A percentile compares a stretch with the other conserved stretches of the same genome.
phyloP scores from a whole-genome alignment of 163 green algal genomes.

The Chlorella variabilis region DNA sequence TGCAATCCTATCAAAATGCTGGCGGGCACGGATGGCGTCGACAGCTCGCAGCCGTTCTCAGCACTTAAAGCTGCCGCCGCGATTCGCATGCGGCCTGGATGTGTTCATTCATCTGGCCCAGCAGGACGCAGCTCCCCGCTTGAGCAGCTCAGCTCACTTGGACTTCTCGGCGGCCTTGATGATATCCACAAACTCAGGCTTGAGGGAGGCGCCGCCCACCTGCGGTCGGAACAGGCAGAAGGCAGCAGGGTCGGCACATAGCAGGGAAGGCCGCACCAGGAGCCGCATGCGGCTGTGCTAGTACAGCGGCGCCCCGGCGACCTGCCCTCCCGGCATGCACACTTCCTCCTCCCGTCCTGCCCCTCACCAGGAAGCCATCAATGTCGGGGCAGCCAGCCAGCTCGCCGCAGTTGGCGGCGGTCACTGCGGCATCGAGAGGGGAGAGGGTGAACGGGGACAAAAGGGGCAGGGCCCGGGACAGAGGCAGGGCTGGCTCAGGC shows the following conservation, averaged over 20 bases:
- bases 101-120: no score
- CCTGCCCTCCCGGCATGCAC: background rate
- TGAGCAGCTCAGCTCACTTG: conserved; percentile 15
- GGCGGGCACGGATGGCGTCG: no score
- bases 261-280: no score
- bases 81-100: no score
- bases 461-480: no score
- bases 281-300: no score
- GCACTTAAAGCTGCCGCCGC: no score
- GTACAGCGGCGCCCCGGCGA: conserved; percentile 51
- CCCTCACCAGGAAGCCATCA: conserved; percentile 98
- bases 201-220: conserved; percentile 53
- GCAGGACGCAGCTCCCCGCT: no score
- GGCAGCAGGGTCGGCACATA: no score
- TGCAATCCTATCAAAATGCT: no score
- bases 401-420: conserved; percentile 93
- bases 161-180: conserved; percentile 44
- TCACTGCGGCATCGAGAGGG: conserved; percentile 63
- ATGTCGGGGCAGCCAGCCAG: conserved; percentile 89
- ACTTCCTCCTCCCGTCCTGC: background rate
- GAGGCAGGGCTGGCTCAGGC: no score
- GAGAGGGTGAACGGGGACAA: background rate
- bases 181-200: conserved; percentile 59
- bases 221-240: background rate
- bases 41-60: no score